Evolutionary conservation across 352 stramenopile genomes (phyloP), one percentile per base, ranked within the genome.

Genomic region (Phytopythium ostracodes): DNA sequence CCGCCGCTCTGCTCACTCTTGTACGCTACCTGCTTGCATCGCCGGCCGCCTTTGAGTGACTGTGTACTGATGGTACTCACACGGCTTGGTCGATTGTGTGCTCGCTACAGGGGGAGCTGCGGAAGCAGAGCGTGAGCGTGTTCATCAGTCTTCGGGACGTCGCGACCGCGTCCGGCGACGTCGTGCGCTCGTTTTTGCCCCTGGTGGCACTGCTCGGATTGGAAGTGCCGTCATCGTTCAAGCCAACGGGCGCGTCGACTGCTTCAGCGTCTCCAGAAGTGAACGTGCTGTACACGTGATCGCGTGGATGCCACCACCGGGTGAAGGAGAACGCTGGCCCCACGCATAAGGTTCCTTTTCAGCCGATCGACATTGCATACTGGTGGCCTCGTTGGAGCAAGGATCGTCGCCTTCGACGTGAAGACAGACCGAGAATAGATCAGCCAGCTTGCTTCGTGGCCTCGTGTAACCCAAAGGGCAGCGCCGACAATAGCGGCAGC

Each of bases 281-380:
- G 29, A 82, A 79, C 60, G 68, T 79, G 27, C 63, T 89, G 31
- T 88, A 89, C 70, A 85, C 79, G 64, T 89, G 83, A 74, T 56
- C 18, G 25, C 47, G 52, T 5, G 38, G 15, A 0, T 62, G 43
- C 1, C 22, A 33, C 1, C 25, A 22, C 2, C 18, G 27, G 44
- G 10, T 18, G 20, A 40, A 59, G 18, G 15, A 42, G 31, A 40
- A 38, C 33, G 33, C 33, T 38, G 7, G 33, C 10, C 10, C 31
- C 25, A 3, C 20, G 29, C 1, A 2, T 20, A n/a, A 24, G n/a
- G n/a, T 47, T n/a, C 1, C 42, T 2, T 24, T 17, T 3, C 42
- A 50, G 24, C 12, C 11, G 22, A 20, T 18, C 22, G 11, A 14
- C 1, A n/a, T 33, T 24, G 24, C 22, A 18, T 8, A 12, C 11